Conservation (phyloP, 805 yeast genomes). For the Metschnikowia henanensis region DNA sequence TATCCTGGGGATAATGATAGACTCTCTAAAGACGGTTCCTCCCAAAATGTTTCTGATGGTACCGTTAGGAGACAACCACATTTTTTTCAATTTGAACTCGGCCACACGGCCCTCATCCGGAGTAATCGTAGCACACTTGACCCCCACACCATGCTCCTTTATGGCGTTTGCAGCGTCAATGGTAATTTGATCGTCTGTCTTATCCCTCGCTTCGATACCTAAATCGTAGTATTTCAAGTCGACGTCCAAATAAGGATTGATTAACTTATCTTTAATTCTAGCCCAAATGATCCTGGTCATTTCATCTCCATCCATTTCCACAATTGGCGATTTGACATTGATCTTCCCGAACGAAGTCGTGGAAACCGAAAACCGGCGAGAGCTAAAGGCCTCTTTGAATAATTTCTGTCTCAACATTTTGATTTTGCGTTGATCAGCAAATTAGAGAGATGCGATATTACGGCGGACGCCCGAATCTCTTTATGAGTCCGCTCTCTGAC, state of each 20-base stretch:
- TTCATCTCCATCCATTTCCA: conserved; percentile 98
- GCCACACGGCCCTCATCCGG: conserved; percentile 95
- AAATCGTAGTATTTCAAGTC: conserved; percentile 92
- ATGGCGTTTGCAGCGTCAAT: conserved; percentile 89
- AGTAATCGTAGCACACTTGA: conserved; percentile 98
- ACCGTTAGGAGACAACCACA: conserved; percentile 98
- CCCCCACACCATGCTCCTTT: conserved; percentile 85
- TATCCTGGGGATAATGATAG: conserved; percentile 84
- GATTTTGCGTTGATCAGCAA: too few species aligned
- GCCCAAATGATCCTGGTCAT: conserved; percentile 97
- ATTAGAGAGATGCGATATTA: too few species aligned
- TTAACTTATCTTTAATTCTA: conserved; percentile 79
- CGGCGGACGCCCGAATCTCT: conserved; percentile 1
- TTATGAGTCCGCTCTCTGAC: neutral
- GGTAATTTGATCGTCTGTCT: conserved; percentile 87
- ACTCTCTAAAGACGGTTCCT: conserved; percentile 97
- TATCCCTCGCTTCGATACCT: conserved; percentile 82
- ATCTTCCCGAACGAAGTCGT: conserved; percentile 46
- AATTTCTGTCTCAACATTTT: conserved; percentile 6
- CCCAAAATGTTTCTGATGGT: conserved; percentile 94
- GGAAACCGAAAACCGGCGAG: conserved; percentile 13
- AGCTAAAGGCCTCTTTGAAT: neutral
- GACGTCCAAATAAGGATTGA: conserved; percentile 81
- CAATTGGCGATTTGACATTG: conserved; percentile 83
- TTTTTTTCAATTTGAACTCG: conserved; percentile 87